A percentile compares a stretch with the other conserved stretches of the same genome.
Conservation (phyloP, 768 basidiomycete species). For the Tricholoma matsutake region DNA sequence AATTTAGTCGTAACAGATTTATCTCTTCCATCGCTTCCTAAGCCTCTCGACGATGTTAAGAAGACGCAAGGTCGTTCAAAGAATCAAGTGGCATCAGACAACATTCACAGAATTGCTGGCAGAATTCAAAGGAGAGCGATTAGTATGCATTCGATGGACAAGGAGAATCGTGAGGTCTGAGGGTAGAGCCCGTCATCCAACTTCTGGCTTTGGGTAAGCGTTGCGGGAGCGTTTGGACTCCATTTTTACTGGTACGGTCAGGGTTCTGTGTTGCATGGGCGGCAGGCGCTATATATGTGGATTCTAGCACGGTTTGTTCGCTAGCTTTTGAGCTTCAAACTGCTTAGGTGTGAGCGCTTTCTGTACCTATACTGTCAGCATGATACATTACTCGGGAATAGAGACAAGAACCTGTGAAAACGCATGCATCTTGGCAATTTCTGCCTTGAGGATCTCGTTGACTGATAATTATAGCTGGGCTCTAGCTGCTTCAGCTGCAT, state of each 20-base stretch:
- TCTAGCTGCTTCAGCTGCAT: neutral
- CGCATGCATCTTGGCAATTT: conserved; percentile 82
- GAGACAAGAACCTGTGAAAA: conserved; percentile 69
- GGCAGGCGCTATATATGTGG: neutral
- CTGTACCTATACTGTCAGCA: conserved; percentile 29
- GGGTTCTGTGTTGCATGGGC: neutral
- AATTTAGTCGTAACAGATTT: conserved; percentile 2
- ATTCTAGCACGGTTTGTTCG: neutral
- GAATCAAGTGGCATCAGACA: neutral
- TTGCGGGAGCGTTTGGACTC: neutral
- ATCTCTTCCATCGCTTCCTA: conserved; percentile 12
- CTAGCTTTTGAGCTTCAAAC: conserved; percentile 40
- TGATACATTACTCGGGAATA: neutral
- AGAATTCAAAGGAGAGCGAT: conserved; percentile 1
- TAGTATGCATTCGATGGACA: conserved; percentile 6
- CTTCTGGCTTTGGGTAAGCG: neutral
- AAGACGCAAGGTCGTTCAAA: neutral
- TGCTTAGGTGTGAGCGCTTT: conserved; percentile 74
- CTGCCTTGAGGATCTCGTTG: conserved; percentile 68
- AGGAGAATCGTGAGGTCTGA: conserved; percentile 9
- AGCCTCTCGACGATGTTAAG: neutral
- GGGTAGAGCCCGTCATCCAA: neutral
- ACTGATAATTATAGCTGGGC: conserved; percentile 41
- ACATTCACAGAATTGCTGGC: neutral
- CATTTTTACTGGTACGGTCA: neutral